Conservation (phyloP, 2,329 filamentous ascomycete species). For the Arthrobotrys iridis region DNA sequence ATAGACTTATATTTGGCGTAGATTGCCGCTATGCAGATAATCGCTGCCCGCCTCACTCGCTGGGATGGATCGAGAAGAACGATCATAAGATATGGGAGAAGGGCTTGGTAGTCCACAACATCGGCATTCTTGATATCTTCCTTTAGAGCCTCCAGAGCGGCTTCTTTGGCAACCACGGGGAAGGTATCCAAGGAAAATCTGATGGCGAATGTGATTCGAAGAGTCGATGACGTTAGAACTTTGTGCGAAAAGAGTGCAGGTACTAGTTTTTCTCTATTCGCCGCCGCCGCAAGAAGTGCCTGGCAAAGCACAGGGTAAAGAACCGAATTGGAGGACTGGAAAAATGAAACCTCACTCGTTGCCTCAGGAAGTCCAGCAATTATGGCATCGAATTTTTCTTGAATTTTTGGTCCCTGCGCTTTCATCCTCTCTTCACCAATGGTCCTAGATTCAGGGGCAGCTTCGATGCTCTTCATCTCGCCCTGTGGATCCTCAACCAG, state of each 20-base stretch:
- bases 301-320: constrained; percentile 36
- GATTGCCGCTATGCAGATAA: constrained; percentile 64
- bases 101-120: constrained; percentile 75
- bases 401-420: constrained; percentile 25
- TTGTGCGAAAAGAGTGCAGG: constrained; percentile 54
- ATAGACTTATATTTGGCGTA: constrained; percentile 64
- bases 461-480: constrained; percentile 66
- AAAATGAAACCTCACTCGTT: constrained; percentile 58
- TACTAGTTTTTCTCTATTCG: constrained; percentile 24
- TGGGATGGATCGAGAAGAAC: constrained; percentile 80
- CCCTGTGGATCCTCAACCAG: constrained; percentile 70
- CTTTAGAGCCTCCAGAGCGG: constrained; percentile 73
- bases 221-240: constrained; percentile 61
- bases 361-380: constrained; percentile 55
- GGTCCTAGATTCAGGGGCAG: constrained; percentile 64
- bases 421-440: constrained; percentile 52
- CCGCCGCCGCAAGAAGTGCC: constrained; percentile 38
- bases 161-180: constrained; percentile 73
- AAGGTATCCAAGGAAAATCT: constrained; percentile 37
- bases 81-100: constrained; percentile 82
- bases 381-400: constrained; percentile 35
- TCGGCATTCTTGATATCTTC: constrained; percentile 52
- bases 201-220: constrained; percentile 67
- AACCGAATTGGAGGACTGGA: constrained; percentile 51
- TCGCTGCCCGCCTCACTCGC: constrained; percentile 78